A percentile compares a stretch with the other conserved stretches of the same genome.
Conservation (phyloP, 257 asterid species). For the Apocynum venetum region DNA sequence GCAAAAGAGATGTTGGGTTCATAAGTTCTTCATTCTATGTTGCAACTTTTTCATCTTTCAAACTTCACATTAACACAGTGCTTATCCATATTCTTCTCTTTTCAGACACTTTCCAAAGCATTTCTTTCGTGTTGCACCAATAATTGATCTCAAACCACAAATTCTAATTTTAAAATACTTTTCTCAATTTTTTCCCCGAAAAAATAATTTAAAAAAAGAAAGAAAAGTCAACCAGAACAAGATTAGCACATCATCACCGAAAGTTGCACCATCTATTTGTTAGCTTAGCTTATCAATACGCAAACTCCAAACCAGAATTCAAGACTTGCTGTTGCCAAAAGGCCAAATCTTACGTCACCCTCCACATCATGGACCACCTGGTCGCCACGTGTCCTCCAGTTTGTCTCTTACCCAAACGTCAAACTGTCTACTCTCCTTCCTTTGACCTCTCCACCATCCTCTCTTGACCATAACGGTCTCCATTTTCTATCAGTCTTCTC, state of each 20-base stretch:
- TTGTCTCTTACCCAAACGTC: conserved; percentile 9
- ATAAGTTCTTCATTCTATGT: not conserved
- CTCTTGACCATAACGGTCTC: conserved; percentile 17
- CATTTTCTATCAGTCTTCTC: conserved; percentile 15
- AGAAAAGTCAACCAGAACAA: conserved; percentile 30
- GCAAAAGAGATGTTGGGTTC: not conserved
- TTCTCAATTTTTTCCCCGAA: too few relatives aligned
- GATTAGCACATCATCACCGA: conserved; percentile 32
- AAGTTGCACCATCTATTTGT: conserved; percentile 25
- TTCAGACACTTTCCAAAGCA: not conserved
- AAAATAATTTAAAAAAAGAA: not conserved
- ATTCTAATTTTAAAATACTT: not conserved
- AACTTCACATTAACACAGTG: not conserved
- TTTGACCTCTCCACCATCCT: conserved; percentile 9
- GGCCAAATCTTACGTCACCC: conserved; percentile 16
- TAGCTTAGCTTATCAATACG: not conserved
- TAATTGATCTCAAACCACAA: conserved; percentile 33
- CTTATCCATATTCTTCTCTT: not conserved
- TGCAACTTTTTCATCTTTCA: not conserved
- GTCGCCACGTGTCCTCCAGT: conserved; percentile 23
- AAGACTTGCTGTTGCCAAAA: not conserved
- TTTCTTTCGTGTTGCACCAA: conserved; percentile 25
- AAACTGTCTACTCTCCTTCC: not conserved
- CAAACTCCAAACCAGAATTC: not conserved
- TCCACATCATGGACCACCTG: not conserved